Percentiles rank a stretch among this genome's conserved stretches.
These are phyloP conservation scores for Lophiotrema nucula DNA, from an alignment of 495 filamentous ascomycete genomes.

Conservation along the genomic window DNA sequence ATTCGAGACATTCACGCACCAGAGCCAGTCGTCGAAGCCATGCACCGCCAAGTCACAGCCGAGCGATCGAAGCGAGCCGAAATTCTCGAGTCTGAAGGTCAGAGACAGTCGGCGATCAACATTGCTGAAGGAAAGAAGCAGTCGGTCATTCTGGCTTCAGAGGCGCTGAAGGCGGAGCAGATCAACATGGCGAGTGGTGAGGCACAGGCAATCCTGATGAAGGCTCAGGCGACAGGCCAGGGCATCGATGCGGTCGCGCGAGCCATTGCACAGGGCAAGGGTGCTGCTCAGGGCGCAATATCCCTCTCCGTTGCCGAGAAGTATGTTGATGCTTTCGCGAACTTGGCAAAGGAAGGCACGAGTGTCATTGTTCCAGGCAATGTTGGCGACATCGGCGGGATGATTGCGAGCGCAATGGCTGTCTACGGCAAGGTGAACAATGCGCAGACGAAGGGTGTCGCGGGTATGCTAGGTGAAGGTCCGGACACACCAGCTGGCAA, in stretches of 20 bases:
- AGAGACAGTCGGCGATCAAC: constrained; percentile 95
- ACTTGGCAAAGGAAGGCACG: constrained; percentile 89
- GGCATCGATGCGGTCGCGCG: constrained; percentile 84
- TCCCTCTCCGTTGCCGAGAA: constrained; percentile 91
- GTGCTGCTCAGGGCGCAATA: constrained; percentile 75
- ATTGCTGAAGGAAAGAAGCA: constrained; percentile 97
- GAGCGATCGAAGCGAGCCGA: constrained; percentile 96
- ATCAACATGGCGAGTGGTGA: constrained; percentile 91
- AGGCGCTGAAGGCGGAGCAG: constrained; percentile 84
- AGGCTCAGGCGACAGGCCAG: constrained; percentile 78
- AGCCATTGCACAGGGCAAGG: constrained; percentile 66
- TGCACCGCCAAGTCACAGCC: constrained; percentile 97
- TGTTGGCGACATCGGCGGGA: constrained; percentile 91
- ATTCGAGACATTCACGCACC: constrained; percentile 98
- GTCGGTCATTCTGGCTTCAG: constrained; percentile 89
- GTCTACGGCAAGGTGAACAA: constrained; percentile 93
- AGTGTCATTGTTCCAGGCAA: constrained; percentile 94
- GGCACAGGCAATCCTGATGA: constrained; percentile 85
- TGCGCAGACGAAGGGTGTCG: constrained; percentile 69
- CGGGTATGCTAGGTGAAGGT: constrained; percentile 44
- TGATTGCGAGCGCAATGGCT: constrained; percentile 95
- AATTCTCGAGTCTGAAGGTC: constrained; percentile 93
- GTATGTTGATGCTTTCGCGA: constrained; percentile 93
- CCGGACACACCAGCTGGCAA: constrained; percentile 9
- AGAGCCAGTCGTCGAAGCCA: constrained; percentile 85